Percentiles rank a stretch among this genome's conserved stretches.
Evolutionary conservation across 75 land plant species (phyloP).

Genomic region (Isoetes taiwanensis): DNA sequence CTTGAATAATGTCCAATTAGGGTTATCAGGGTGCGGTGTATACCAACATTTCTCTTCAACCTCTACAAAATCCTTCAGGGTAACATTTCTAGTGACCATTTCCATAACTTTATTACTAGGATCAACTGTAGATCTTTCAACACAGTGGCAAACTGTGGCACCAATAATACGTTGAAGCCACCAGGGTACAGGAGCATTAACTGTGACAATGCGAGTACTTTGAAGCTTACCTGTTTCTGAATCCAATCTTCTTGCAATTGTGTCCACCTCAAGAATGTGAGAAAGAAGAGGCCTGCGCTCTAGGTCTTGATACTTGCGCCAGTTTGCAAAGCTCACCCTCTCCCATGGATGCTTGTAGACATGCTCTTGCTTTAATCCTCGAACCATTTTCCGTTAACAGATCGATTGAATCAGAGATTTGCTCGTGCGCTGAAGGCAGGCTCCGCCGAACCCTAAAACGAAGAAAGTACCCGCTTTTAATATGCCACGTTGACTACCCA

Average conservation of each 20-base stretch:
- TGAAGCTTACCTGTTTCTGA: conserved; percentile 35
- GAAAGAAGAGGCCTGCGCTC: conserved; percentile 39
- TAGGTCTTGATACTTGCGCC: conserved; percentile 83
- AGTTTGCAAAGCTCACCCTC: conserved; percentile 79
- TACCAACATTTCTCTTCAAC: conserved; percentile 74
- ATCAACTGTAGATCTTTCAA: conserved; percentile 74
- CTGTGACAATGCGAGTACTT: conserved; percentile 58
- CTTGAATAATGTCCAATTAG: conserved; percentile 63
- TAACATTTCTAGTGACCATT: conserved; percentile 55
- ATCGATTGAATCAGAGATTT: no score
- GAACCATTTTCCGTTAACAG: no score
- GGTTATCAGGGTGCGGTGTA: conserved; percentile 64
- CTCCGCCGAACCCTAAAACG: no score
- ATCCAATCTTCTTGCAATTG: conserved; percentile 52
- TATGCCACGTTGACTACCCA: no score
- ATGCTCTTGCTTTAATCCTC: conserved; percentile 79
- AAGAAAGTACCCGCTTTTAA: no score
- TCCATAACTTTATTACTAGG: conserved; percentile 46
- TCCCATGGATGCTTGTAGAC: conserved; percentile 91
- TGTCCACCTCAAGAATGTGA: conserved; percentile 80
- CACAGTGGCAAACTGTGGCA: conserved; percentile 63
- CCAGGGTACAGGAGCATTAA: conserved; percentile 80
- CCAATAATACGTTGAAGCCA: conserved; percentile 59
- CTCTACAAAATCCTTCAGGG: conserved; percentile 62
- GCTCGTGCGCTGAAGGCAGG: no score